A percentile compares a stretch with the other conserved stretches of the same genome.
Conservation (phyloP, 1,139 yeast genomes). For the Saccharomyces pastorianus region DNA sequence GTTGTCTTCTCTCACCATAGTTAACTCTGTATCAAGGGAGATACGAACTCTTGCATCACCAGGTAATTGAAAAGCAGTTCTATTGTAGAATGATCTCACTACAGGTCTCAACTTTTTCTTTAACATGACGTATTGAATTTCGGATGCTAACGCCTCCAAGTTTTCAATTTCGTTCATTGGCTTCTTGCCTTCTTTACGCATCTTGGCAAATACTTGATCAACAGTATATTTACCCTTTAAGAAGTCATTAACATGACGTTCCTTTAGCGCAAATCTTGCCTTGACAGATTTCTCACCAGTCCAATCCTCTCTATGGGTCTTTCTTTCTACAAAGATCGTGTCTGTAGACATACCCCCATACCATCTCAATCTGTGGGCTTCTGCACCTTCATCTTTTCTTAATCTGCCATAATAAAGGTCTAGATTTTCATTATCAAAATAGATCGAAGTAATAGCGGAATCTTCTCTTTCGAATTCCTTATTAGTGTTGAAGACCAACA, state of each 20-base stretch:
- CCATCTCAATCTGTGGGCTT: conserved; percentile 97
- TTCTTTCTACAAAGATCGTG: conserved; percentile 89
- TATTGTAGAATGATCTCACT: conserved; percentile 88
- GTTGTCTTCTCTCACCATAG: conserved; percentile 95
- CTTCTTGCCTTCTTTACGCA: conserved; percentile 88
- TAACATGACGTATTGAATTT: conserved; percentile 81
- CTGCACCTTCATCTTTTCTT: conserved; percentile 97
- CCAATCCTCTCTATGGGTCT: conserved; percentile 98
- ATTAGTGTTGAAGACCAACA: conserved; percentile 88
- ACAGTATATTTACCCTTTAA: conserved; percentile 80
- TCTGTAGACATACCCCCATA: conserved; percentile 95
- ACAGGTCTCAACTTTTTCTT: conserved; percentile 86
- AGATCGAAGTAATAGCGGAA: conserved; percentile 91
- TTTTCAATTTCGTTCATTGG: conserved; percentile 80
- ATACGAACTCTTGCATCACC: conserved; percentile 99
- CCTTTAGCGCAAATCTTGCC: conserved; percentile 89
- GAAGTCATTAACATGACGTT: conserved; percentile 79
- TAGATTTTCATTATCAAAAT: conserved; percentile 81
- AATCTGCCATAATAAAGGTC: conserved; percentile 91
- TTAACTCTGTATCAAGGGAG: conserved; percentile 87
- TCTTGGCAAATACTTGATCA: conserved; percentile 81
- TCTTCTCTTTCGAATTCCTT: conserved; percentile 93
- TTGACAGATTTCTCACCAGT: conserved; percentile 97
- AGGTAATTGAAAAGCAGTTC: conserved; percentile 97
- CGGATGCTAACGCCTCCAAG: conserved; percentile 84